Conservation (phyloP, 169 alveolate genomes). For the Cryptosporidium viatorum region DNA sequence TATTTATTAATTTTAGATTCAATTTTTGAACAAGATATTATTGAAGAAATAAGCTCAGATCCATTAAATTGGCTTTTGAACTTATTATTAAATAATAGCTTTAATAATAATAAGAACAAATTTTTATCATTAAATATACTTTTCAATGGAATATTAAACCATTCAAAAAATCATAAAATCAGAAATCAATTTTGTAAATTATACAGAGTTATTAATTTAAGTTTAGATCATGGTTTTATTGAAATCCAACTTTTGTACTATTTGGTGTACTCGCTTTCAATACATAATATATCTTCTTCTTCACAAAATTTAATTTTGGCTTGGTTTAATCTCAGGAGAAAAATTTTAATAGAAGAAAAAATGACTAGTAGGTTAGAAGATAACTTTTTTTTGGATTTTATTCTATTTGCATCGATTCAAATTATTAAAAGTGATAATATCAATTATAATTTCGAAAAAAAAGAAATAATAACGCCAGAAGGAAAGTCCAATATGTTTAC, state of each 20-base stretch:
- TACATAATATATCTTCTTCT: conserved; percentile 16
- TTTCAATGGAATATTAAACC: conserved; percentile 22
- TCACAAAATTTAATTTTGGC: conserved; percentile 35
- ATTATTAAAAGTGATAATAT: not conserved
- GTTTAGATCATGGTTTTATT: not conserved
- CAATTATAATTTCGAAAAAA: not conserved
- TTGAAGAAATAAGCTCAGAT: conserved; percentile 17
- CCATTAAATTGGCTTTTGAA: conserved; percentile 42
- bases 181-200: not conserved
- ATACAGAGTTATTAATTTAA: not conserved
- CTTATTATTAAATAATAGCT: conserved; percentile 6
- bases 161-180: not conserved
- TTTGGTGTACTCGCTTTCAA: conserved; percentile 26
- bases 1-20: conserved; percentile 2
- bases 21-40: not conserved
- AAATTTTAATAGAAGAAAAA: not conserved
- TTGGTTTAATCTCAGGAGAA: conserved; percentile 31
- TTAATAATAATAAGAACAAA: conserved; percentile 4
- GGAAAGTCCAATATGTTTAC: not conserved
- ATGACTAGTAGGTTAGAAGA: not conserved
- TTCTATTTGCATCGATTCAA: conserved; percentile 20
- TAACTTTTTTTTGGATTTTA: conserved; percentile 11
- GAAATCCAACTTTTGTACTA: conserved; percentile 22
- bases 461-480: not conserved
- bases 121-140: conserved; percentile 15